phyloP scores from a whole-genome alignment of 1,139 yeast species.

The Keqinozyma sinolaborantium region DNA sequence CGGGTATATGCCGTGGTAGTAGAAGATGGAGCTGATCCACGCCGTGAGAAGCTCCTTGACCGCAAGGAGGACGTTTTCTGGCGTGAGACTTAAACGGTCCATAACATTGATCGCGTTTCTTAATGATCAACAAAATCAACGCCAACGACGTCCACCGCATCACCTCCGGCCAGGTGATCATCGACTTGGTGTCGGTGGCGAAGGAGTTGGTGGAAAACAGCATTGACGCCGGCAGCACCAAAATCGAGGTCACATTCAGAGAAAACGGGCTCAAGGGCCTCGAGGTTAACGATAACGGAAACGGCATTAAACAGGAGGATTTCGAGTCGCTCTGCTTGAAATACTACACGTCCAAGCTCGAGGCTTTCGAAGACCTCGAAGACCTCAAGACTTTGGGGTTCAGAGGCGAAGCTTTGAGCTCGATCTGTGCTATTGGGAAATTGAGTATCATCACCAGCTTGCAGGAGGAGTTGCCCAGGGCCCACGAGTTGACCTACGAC shows the following conservation, averaged over 20 bases:
- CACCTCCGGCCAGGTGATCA: constrained; percentile 91
- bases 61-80: constrained; percentile 25
- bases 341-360: constrained; percentile 79
- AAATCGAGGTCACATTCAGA: constrained; percentile 61
- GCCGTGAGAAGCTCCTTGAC: constrained; percentile 38
- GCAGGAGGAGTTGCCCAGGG: constrained; percentile 48
- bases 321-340: constrained; percentile 61
- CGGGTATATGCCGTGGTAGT: constrained; percentile 43
- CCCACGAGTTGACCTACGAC: constrained; percentile 51
- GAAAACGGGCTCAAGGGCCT: constrained; percentile 76
- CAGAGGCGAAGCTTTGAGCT: constrained; percentile 82
- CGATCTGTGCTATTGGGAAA: constrained; percentile 63
- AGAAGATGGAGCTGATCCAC: constrained; percentile 46
- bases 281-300: constrained; percentile 72
- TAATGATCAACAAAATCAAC: constrained; percentile 33
- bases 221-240: constrained; percentile 70
- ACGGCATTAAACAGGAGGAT: constrained; percentile 63
- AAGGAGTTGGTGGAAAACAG: constrained; percentile 88
- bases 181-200: constrained; percentile 69
- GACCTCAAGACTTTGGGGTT: constrained; percentile 64
- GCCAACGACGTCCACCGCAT: constrained; percentile 59
- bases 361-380: constrained; percentile 52
- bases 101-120: constrained; percentile 1
- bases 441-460: constrained; percentile 56
- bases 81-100: constrained; percentile 14